Percentiles rank a stretch among this genome's conserved stretches.
Evolutionary conservation across 2,329 filamentous ascomycete species (phyloP).

Genomic region (Aspergillus persii): DNA sequence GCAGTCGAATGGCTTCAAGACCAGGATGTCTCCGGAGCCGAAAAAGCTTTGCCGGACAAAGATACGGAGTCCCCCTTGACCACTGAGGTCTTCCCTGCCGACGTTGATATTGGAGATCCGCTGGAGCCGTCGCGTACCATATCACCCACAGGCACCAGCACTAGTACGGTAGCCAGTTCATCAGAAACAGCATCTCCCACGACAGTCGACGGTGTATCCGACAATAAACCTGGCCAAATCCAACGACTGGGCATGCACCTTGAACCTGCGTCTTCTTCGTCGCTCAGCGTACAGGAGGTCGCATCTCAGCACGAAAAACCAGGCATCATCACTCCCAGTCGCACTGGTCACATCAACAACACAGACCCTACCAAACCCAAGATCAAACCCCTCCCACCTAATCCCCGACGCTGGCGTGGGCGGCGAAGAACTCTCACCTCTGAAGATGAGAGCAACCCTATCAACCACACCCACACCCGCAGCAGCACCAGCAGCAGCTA

Average conservation of each 20-base stretch:
- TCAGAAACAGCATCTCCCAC: slow-evolving; percentile 50
- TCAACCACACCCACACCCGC: slow-evolving; percentile 8
- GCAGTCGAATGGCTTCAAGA: slow-evolving; percentile 47
- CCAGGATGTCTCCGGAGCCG: neutral
- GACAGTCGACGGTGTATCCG: neutral
- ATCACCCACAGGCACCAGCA: slow-evolving; percentile 28
- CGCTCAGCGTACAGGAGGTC: slow-evolving; percentile 72
- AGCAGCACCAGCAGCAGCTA: slow-evolving; percentile 2
- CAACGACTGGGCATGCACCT: slow-evolving; percentile 66
- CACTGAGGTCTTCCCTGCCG: slow-evolving; percentile 1
- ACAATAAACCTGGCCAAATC: slow-evolving; percentile 21
- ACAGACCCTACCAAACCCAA: slow-evolving; percentile 25
- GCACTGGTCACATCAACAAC: slow-evolving; percentile 39
- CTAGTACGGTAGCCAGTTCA: slow-evolving; percentile 24
- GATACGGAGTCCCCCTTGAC: neutral
- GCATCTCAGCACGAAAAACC: slow-evolving; percentile 79
- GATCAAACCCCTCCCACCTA: slow-evolving; percentile 42
- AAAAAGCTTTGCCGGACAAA: neutral
- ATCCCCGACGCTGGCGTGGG: slow-evolving; percentile 43
- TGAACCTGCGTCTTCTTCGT: slow-evolving; percentile 66
- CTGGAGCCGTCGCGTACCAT: slow-evolving; percentile 39
- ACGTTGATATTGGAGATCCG: slow-evolving; percentile 2
- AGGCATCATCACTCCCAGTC: slow-evolving; percentile 75
- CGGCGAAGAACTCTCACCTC: slow-evolving; percentile 25
- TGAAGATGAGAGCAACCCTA: slow-evolving; percentile 31